phyloP scores from a whole-genome alignment of 1,284 basidiomycete species.

The Coniferiporia sulphurascens region DNA sequence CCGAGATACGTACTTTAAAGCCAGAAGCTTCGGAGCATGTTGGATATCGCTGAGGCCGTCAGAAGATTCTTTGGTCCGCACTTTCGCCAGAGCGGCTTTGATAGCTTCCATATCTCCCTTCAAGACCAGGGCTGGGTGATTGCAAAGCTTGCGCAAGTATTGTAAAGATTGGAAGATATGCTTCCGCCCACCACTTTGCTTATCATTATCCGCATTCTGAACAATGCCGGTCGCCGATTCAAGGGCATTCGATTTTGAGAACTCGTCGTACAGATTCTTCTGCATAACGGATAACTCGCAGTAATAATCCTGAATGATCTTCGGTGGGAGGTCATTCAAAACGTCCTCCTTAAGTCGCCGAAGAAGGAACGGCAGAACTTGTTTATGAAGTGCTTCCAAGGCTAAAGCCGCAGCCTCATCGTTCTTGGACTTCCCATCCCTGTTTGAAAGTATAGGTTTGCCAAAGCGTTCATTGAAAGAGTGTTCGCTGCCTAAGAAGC shows the following conservation, averaged over 20 bases:
- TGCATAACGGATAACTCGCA: slow-evolving; percentile 96
- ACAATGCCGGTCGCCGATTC: slow-evolving; percentile 63
- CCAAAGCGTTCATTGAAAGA: slow-evolving; percentile 95
- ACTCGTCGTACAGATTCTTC: slow-evolving; percentile 91
- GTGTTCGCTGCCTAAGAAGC: slow-evolving; percentile 93
- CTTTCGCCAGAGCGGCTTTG: slow-evolving; percentile 56
- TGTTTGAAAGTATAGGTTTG: slow-evolving; percentile 92
- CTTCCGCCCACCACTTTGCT: slow-evolving; percentile 49
- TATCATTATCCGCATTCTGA: slow-evolving; percentile 32
- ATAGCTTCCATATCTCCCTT: slow-evolving; percentile 64
- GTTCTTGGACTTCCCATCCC: slow-evolving; percentile 94
- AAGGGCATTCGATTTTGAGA: slow-evolving; percentile 75
- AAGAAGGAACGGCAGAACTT: slow-evolving; percentile 97
- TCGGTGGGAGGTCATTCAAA: slow-evolving; percentile 92
- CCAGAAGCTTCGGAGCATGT: slow-evolving; percentile 92
- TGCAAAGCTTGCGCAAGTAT: slow-evolving; percentile 96
- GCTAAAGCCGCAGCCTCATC: slow-evolving; percentile 93
- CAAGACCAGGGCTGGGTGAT: slow-evolving; percentile 90
- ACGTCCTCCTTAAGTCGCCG: slow-evolving; percentile 98
- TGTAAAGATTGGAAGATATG: slow-evolving; percentile 97
- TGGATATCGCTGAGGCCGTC: slow-evolving; percentile 71
- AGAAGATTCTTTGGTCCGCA: slow-evolving; percentile 35
- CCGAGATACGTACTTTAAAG: slow-evolving; percentile 62
- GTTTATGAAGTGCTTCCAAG: slow-evolving; percentile 95
- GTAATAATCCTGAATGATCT: slow-evolving; percentile 99